Evolutionary conservation across 1,284 basidiomycete genomes (phyloP).

Genomic region (Porodaedalea pini): DNA sequence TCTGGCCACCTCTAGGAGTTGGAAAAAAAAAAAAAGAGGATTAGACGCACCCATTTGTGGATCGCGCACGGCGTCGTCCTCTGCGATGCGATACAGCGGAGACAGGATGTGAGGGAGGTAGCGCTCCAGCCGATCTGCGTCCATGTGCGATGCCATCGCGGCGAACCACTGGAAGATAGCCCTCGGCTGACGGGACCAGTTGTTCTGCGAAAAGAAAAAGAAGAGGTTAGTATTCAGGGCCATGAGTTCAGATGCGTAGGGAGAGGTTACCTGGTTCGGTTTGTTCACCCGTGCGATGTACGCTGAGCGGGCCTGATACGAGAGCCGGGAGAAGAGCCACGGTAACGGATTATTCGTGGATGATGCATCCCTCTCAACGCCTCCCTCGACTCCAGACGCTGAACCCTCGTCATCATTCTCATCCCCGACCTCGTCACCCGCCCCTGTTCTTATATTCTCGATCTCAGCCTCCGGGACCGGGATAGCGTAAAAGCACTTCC

Average conservation of each 20-base stretch:
- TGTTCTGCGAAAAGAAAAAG: constrained; percentile 33
- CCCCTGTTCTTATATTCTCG: constrained; percentile 32
- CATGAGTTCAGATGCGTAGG: neutral
- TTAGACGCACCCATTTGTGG: constrained; percentile 60
- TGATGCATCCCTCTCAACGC: constrained; percentile 30
- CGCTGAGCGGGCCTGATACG: constrained; percentile 79
- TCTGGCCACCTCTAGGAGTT: too few species aligned
- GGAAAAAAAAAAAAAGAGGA: neutral
- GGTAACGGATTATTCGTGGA: constrained; percentile 62
- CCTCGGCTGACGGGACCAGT: constrained; percentile 79
- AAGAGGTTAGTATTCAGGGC: neutral
- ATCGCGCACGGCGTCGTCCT: constrained; percentile 81
- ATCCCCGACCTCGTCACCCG: constrained; percentile 34
- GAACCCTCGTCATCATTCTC: constrained; percentile 32
- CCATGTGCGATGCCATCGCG: constrained; percentile 78
- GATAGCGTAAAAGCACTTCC: constrained; percentile 72
- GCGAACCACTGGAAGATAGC: constrained; percentile 92
- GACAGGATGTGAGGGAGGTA: constrained; percentile 85
- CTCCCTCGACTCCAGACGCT: constrained; percentile 35
- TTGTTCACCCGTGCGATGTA: constrained; percentile 64
- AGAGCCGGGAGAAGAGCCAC: constrained; percentile 93
- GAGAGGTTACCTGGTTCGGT: constrained; percentile 44
- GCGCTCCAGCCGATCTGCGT: constrained; percentile 48
- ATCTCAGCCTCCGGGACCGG: constrained; percentile 26
- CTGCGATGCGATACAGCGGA: constrained; percentile 83